Evolutionary conservation across 1,139 yeast genomes (phyloP).

Genomic region (Hansenula sp.): DNA sequence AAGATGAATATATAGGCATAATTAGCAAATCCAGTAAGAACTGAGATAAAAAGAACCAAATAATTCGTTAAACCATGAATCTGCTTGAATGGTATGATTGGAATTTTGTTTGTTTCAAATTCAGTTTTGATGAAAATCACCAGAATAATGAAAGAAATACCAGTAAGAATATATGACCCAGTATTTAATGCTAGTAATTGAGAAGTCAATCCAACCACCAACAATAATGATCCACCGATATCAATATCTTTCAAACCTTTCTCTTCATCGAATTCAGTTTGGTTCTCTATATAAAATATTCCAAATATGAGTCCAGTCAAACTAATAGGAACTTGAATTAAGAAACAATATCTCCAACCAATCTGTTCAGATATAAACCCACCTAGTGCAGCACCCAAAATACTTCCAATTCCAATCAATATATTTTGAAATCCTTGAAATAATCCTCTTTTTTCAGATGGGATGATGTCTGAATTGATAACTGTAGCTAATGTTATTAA

Average conservation of each 20-base stretch:
- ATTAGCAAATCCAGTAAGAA: constrained; percentile 34
- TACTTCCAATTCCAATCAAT: constrained; percentile 57
- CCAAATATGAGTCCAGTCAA: constrained; percentile 34
- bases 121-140: constrained; percentile 21
- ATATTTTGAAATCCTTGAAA: constrained; percentile 57
- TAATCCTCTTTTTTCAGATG: constrained; percentile 49
- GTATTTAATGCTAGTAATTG: constrained; percentile 27
- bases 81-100: constrained; percentile 34
- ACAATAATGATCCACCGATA: constrained; percentile 55
- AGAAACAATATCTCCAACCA: constrained; percentile 71
- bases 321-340: constrained; percentile 58
- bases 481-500: constrained; percentile 47
- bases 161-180: neutral
- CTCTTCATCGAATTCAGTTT: constrained; percentile 22
- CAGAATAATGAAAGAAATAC: constrained; percentile 2
- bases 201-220: constrained; percentile 36
- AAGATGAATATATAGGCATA: constrained; percentile 34
- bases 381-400: constrained; percentile 61
- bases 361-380: constrained; percentile 60
- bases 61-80: constrained; percentile 26
- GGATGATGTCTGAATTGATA: constrained; percentile 49
- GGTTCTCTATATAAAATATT: constrained; percentile 28
- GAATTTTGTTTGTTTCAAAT: constrained; percentile 28
- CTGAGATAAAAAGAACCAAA: constrained; percentile 28
- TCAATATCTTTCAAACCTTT: constrained; percentile 49